Conservation (phyloP, 257 asterid genomes). For the Forsythia suspensa region DNA sequence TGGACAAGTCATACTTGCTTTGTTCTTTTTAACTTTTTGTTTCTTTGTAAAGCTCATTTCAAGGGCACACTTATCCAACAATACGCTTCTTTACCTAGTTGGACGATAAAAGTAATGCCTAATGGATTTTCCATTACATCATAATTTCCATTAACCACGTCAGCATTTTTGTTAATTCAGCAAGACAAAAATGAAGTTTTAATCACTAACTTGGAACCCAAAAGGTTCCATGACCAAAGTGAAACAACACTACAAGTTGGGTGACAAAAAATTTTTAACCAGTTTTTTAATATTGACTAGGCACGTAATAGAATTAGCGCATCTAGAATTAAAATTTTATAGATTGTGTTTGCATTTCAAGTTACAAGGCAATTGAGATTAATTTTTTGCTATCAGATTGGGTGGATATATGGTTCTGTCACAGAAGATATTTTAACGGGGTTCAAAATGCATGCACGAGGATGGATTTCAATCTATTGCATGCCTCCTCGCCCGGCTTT, state of each 20-base stretch:
- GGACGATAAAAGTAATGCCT: neutral
- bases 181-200: neutral
- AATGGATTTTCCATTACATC: neutral
- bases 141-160: neutral
- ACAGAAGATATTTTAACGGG: conserved; percentile 96
- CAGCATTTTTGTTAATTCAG: neutral
- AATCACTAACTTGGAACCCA: neutral
- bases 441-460: conserved; percentile 90
- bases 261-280: too few species aligned
- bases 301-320: neutral
- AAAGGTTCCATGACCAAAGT: neutral
- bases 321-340: neutral
- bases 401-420: conserved; percentile 95
- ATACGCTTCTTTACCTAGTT: neutral
- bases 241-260: neutral
- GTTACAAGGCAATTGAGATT: neutral
- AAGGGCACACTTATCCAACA: neutral
- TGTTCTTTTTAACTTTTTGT: too few species aligned
- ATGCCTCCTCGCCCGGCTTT: conserved; percentile 91
- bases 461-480: conserved; percentile 88
- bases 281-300: neutral
- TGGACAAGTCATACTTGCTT: neutral
- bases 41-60: neutral
- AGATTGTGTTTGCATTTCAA: neutral
- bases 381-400: conserved; percentile 49